Percentiles rank a stretch among this genome's conserved stretches.
Evolutionary conservation across 1,284 basidiomycete genomes (phyloP).

Genomic region (Pseudozyma flocculosa): DNA sequence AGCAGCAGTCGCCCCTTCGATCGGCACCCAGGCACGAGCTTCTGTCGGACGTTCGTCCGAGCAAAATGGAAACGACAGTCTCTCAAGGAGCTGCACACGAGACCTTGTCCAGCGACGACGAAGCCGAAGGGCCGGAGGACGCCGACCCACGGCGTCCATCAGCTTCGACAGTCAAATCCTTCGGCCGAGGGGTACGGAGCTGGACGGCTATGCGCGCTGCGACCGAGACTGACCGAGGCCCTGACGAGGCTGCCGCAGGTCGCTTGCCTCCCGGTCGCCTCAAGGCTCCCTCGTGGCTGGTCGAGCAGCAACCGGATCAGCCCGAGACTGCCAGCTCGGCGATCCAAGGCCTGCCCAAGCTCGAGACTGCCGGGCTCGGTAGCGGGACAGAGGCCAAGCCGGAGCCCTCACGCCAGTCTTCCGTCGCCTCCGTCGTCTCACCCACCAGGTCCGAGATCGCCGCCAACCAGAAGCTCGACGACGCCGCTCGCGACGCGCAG

Average conservation of each 20-base stretch:
- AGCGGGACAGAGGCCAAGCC: not conserved
- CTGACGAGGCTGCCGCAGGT: too few species aligned
- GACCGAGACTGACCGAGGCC: too few species aligned
- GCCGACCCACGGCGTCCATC: slow-evolving; percentile 14
- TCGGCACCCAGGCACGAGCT: too few species aligned
- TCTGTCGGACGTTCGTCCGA: too few species aligned
- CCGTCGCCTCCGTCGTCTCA: slow-evolving; percentile 8
- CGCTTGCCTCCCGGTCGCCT: slow-evolving; percentile 16
- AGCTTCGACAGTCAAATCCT: slow-evolving; percentile 2
- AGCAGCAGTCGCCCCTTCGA: not conserved
- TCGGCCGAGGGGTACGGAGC: too few species aligned
- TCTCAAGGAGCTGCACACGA: too few species aligned
- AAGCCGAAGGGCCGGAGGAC: slow-evolving; percentile 23
- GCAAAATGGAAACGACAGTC: too few species aligned
- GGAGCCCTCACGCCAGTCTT: slow-evolving; percentile 2
- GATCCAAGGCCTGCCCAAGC: not conserved
- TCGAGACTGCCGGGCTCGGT: not conserved
- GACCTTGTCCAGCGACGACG: slow-evolving; percentile 5
- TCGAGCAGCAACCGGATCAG: too few species aligned
- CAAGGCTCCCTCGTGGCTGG: slow-evolving; percentile 28
- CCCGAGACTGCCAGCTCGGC: slow-evolving; percentile 6
- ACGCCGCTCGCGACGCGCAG: slow-evolving; percentile 20
- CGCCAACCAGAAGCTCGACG: slow-evolving; percentile 23
- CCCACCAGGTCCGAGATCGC: slow-evolving; percentile 14
- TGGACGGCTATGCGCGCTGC: too few species aligned